phyloP scores from a whole-genome alignment of 257 asterid genomes.

The Jacaranda mimosifolia region DNA sequence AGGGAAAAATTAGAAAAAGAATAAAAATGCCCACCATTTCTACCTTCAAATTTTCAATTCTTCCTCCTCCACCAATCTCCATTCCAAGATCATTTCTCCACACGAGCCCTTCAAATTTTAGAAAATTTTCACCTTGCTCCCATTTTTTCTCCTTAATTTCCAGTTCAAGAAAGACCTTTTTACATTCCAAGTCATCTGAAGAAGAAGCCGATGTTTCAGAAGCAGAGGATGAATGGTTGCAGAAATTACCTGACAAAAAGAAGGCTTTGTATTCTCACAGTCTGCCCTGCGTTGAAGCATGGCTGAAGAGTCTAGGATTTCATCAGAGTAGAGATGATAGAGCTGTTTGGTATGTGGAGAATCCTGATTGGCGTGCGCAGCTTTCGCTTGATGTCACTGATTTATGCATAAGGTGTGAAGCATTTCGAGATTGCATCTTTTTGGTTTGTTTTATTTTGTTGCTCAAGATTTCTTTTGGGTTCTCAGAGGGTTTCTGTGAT shows the following conservation, averaged over 20 bases:
- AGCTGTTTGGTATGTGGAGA: slow-evolving; percentile 91
- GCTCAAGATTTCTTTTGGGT: slow-evolving; percentile 4
- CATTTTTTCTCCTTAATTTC: slow-evolving; percentile 38
- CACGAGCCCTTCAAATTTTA: slow-evolving; percentile 36
- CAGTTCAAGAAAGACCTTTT: slow-evolving; percentile 39
- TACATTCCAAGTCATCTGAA: slow-evolving; percentile 53
- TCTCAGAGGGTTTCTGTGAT: not conserved
- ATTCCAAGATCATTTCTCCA: slow-evolving; percentile 37
- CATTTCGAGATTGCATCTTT: not conserved
- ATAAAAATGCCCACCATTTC: slow-evolving; percentile 51
- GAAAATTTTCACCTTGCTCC: slow-evolving; percentile 46
- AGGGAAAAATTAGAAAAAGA: not conserved
- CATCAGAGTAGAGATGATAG: slow-evolving; percentile 84
- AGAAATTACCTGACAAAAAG: slow-evolving; percentile 86
- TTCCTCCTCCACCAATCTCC: slow-evolving; percentile 35
- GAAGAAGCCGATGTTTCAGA: slow-evolving; percentile 61
- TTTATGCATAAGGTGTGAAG: slow-evolving; percentile 73
- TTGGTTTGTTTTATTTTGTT: not conserved
- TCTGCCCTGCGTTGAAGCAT: slow-evolving; percentile 93
- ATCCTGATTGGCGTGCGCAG: slow-evolving; percentile 87
- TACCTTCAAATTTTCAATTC: slow-evolving; percentile 38
- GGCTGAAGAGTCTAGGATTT: slow-evolving; percentile 87
- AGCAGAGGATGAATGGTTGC: slow-evolving; percentile 83
- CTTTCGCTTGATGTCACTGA: slow-evolving; percentile 92
- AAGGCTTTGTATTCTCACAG: slow-evolving; percentile 92